These are phyloP conservation scores for Maudiozyma pseudohumilis DNA, from an alignment of 805 yeast genomes.

Conservation along the genomic window DNA sequence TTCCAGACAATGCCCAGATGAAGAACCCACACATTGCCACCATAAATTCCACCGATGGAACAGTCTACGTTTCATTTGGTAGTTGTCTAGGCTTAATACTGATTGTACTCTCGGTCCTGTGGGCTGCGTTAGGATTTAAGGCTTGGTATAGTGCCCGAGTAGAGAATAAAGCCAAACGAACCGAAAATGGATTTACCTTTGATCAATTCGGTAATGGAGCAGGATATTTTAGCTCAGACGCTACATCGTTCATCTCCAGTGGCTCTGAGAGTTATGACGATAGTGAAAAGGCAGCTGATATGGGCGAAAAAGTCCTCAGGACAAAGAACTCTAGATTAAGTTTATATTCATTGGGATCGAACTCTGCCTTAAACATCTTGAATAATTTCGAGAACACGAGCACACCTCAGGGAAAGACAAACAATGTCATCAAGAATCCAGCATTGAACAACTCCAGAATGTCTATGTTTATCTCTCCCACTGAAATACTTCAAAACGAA, in stretches of 20 bases:
- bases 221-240: background rate
- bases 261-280: constrained; percentile 20
- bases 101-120: constrained; percentile 14
- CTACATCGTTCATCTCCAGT: constrained; percentile 7
- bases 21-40: constrained; percentile 2
- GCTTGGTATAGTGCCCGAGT: constrained; percentile 23
- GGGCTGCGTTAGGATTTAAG: constrained; percentile 18
- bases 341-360: constrained; percentile 25
- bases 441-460: constrained; percentile 16
- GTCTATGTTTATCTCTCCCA: constrained; percentile 46
- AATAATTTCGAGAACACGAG: constrained; percentile 4
- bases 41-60: constrained; percentile 41
- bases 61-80: constrained; percentile 74
- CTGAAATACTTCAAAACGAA: constrained; percentile 30
- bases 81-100: constrained; percentile 49
- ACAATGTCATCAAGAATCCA: constrained; percentile 2
- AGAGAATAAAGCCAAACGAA: constrained; percentile 17
- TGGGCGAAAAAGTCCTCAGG: constrained; percentile 18
- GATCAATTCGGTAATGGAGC: constrained; percentile 10
- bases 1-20: constrained; percentile 1
- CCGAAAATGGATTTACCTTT: constrained; percentile 12
- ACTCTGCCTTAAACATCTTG: constrained; percentile 24
- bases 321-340: constrained; percentile 19
- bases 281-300: constrained; percentile 16
- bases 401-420: constrained; percentile 1